Evolutionary conservation across 371 early-diverging fungal species (phyloP).

Genomic region (Gilbertella persicaria): DNA sequence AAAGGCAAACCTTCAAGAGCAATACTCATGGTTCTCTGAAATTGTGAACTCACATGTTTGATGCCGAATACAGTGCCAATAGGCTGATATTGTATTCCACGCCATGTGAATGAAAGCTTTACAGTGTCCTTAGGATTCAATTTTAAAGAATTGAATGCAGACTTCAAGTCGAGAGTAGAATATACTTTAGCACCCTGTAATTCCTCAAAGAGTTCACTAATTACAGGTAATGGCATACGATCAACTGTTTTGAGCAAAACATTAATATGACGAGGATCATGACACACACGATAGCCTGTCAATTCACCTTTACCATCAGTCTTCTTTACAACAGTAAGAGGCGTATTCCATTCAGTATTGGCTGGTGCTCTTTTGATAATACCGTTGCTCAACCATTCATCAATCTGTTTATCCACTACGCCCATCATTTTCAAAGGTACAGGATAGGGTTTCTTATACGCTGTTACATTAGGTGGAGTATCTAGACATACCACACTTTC

Average conservation of each 20-base stretch:
- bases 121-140: not conserved
- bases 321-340: conserved; percentile 10
- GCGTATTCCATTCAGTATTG: conserved; percentile 5
- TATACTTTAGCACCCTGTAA: conserved; percentile 5
- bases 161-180: conserved; percentile 11
- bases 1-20: not conserved
- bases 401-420: not conserved
- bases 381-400: too few relatives aligned
- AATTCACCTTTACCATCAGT: conserved; percentile 13
- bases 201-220: conserved; percentile 17
- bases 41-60: not conserved
- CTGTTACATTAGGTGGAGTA: conserved; percentile 2
- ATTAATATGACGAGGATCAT: conserved; percentile 17
- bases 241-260: not conserved
- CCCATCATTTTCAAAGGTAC: not conserved
- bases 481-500: conserved; percentile 8
- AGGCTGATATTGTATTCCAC: conserved; percentile 1
- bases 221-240: conserved; percentile 10
- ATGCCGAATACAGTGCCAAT: conserved; percentile 7
- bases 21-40: conserved; percentile 5
- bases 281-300: conserved; percentile 10
- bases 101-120: conserved; percentile 8
- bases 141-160: conserved; percentile 13
- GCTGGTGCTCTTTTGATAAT: conserved; percentile 4
- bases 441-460: conserved; percentile 9